Conservation (phyloP, 441 rosid species). For the Brassica hybrid region DNA sequence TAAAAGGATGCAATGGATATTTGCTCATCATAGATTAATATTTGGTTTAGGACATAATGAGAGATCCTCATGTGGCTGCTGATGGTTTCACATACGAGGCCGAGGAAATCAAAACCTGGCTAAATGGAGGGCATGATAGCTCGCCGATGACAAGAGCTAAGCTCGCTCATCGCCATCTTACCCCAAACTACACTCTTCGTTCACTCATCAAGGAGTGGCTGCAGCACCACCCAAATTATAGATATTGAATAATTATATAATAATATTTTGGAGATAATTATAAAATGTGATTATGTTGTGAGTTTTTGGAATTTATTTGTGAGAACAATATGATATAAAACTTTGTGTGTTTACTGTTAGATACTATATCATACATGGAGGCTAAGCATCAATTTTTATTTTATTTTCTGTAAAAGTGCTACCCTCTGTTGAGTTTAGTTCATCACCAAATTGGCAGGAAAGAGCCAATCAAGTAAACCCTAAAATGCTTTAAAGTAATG, state of each 20-base stretch:
- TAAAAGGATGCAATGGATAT: not conserved
- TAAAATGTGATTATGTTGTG: conserved; percentile 1
- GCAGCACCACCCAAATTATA: conserved; percentile 31
- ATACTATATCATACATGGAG: not conserved
- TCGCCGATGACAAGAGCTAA: conserved; percentile 53
- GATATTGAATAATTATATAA: not conserved
- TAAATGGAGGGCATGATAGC: conserved; percentile 43
- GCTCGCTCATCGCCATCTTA: conserved; percentile 48
- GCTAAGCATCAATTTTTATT: not conserved
- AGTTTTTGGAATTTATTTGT: not conserved
- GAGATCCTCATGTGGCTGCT: conserved; percentile 63
- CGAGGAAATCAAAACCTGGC: conserved; percentile 47
- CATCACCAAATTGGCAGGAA: not conserved
- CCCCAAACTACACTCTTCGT: conserved; percentile 63
- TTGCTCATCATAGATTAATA: not conserved
- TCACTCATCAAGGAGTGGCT: conserved; percentile 64
- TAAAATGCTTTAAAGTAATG: not conserved
- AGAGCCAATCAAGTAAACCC: not conserved
- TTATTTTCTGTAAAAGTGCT: not conserved
- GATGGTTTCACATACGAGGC: conserved; percentile 69
- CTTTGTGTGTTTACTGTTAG: not conserved
- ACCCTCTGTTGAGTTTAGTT: not conserved
- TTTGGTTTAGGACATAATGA: conserved; percentile 58
- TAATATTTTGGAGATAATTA: not conserved
- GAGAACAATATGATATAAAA: not conserved